Evolutionary conservation across 1,284 basidiomycete species (phyloP).

Genomic region (Cryptococcus neoformans): DNA sequence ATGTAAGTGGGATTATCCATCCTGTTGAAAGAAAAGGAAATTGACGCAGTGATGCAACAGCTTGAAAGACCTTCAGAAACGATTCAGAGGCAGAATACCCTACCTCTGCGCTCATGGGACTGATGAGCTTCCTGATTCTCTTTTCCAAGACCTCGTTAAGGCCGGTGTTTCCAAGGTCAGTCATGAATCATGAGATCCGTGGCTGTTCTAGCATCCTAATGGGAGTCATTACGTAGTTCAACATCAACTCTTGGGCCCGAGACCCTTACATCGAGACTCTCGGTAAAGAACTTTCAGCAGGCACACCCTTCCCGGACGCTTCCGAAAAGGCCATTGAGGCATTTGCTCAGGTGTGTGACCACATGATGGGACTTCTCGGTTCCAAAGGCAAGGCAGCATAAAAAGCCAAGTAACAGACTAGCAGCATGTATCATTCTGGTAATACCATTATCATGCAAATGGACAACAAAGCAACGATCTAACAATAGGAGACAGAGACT

Average conservation of each 20-base stretch:
- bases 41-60: conserved; percentile 4
- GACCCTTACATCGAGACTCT: conserved; percentile 44
- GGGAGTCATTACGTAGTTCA: conserved; percentile 32
- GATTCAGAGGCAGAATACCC: conserved; percentile 28
- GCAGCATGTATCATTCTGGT: neutral
- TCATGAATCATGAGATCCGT: neutral
- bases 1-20: conserved; percentile 25
- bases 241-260: conserved; percentile 51
- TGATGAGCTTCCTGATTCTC: conserved; percentile 46
- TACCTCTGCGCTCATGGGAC: conserved; percentile 47
- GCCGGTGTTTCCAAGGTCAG: conserved; percentile 46
- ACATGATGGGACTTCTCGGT: conserved; percentile 43
- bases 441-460: neutral
- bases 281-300: conserved; percentile 24
- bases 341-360: conserved; percentile 36
- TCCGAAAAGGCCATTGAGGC: conserved; percentile 45
- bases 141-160: conserved; percentile 42
- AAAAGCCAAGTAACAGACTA: neutral
- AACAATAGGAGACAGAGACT: neutral
- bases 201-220: neutral
- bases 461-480: neutral
- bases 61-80: conserved; percentile 29
- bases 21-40: neutral
- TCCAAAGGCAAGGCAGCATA: conserved; percentile 38
- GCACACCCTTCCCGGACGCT: conserved; percentile 46